Evolutionary conservation across 192 early-diverging fungal species (phyloP).

Genomic region (Coemansia sp.): DNA sequence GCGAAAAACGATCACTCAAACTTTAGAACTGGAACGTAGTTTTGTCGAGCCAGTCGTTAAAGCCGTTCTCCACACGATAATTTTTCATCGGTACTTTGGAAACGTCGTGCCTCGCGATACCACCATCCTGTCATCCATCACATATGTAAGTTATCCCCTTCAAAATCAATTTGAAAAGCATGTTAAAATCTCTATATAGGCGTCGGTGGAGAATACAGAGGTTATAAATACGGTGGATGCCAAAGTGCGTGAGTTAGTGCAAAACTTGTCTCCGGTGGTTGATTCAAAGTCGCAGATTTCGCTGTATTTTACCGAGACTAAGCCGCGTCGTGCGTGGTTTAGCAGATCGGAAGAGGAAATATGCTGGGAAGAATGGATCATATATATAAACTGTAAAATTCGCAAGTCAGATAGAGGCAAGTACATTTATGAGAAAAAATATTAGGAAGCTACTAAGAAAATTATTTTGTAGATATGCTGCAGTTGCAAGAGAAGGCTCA

Average conservation of each 20-base stretch:
- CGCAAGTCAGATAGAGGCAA: constrained; percentile 15
- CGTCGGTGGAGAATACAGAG: constrained; percentile 29
- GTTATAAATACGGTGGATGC: constrained; percentile 24
- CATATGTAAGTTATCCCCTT: constrained; percentile 30
- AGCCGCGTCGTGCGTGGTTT: constrained; percentile 44
- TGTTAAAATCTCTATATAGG: constrained; percentile 15
- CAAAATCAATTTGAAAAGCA: too few relatives aligned
- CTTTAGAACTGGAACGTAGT: constrained; percentile 28
- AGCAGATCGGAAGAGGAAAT: constrained; percentile 48
- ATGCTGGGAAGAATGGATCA: constrained; percentile 51
- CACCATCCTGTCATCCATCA: constrained; percentile 12
- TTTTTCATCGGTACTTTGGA: constrained; percentile 49
- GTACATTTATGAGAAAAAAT: neutral
- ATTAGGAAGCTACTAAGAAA: neutral
- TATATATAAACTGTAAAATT: constrained; percentile 21
- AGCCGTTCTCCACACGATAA: constrained; percentile 39
- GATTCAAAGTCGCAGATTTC: constrained; percentile 38
- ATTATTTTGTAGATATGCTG: constrained; percentile 10
- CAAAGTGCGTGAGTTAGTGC: constrained; percentile 40
- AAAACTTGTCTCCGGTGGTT: constrained; percentile 16
- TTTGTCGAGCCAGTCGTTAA: constrained; percentile 26
- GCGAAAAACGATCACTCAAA: constrained; percentile 23
- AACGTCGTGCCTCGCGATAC: constrained; percentile 36
- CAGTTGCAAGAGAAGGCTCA: constrained; percentile 24
- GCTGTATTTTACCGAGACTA: constrained; percentile 45